Conservation (phyloP, 2,329 filamentous ascomycete species). For the Penicillium sclerotigenum region DNA sequence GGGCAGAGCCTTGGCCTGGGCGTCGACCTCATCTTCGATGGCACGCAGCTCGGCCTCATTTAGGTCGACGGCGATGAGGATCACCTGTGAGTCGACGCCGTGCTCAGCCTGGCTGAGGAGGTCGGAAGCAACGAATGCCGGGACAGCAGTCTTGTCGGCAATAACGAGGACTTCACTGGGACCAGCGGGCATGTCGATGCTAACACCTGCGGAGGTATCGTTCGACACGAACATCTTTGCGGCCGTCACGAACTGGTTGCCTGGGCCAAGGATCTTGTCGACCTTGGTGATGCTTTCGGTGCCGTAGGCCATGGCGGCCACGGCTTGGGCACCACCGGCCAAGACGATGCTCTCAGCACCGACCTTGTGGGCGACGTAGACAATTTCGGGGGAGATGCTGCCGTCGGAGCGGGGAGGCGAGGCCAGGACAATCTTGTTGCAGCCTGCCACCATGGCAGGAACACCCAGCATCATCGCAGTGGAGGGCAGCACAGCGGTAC, state of each 20-base stretch:
- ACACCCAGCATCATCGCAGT: slow-evolving; percentile 98
- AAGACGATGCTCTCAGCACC: slow-evolving; percentile 94
- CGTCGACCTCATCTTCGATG: slow-evolving; percentile 88
- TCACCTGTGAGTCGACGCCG: slow-evolving; percentile 91
- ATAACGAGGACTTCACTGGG: slow-evolving; percentile 96
- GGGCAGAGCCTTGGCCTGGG: slow-evolving; percentile 80
- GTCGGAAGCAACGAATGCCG: slow-evolving; percentile 92
- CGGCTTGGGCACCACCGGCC: slow-evolving; percentile 89
- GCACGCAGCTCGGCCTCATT: slow-evolving; percentile 68
- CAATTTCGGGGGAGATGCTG: slow-evolving; percentile 90
- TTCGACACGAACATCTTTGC: slow-evolving; percentile 98
- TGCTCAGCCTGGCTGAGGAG: slow-evolving; percentile 95
- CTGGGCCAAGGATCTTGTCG: slow-evolving; percentile 96
- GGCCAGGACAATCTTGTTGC: slow-evolving; percentile 89
- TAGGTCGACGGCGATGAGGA: slow-evolving; percentile 81
- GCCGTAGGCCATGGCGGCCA: slow-evolving; percentile 95
- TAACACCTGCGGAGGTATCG: slow-evolving; percentile 89
- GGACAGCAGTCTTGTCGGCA: slow-evolving; percentile 82
- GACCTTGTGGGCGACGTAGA: slow-evolving; percentile 95
- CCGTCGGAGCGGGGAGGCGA: slow-evolving; percentile 88
- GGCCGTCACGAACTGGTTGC: slow-evolving; percentile 97
- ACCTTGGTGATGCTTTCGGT: slow-evolving; percentile 94
- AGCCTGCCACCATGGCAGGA: slow-evolving; percentile 94
- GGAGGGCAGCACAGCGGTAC: slow-evolving; percentile 93
- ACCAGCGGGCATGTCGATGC: slow-evolving; percentile 97